A percentile compares a stretch with the other conserved stretches of the same genome.
Evolutionary conservation across 148 eudicot genomes (phyloP).

Genomic region (Rheum nobile): DNA sequence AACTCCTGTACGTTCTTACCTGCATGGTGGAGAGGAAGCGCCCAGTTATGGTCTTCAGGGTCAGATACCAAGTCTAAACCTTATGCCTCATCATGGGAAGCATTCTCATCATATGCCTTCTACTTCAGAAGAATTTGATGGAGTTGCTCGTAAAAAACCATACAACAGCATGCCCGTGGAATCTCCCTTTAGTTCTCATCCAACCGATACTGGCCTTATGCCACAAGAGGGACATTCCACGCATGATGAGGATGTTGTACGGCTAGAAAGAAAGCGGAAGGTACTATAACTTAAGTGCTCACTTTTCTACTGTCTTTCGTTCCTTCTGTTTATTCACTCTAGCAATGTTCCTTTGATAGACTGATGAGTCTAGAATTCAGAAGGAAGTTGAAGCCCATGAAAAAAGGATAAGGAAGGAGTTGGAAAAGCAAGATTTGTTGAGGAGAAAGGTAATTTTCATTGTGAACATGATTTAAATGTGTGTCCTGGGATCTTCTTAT

Average conservation of each 20-base stretch:
- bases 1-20: slow-evolving; percentile 32
- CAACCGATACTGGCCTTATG: slow-evolving; percentile 33
- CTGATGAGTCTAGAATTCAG: slow-evolving; percentile 69
- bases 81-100: slow-evolving; percentile 54
- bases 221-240: slow-evolving; percentile 31
- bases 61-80: slow-evolving; percentile 37
- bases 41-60: slow-evolving; percentile 38
- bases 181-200: slow-evolving; percentile 35
- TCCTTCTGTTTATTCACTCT: not conserved
- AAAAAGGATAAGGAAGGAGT: slow-evolving; percentile 74
- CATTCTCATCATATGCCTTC: slow-evolving; percentile 36
- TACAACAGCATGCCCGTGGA: slow-evolving; percentile 30
- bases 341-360: slow-evolving; percentile 21
- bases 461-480: not conserved
- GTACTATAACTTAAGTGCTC: slow-evolving; percentile 15
- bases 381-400: slow-evolving; percentile 82
- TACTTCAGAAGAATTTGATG: slow-evolving; percentile 39
- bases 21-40: slow-evolving; percentile 46
- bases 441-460: slow-evolving; percentile 51
- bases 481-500: not conserved
- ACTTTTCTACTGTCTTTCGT: not conserved
- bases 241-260: slow-evolving; percentile 46
- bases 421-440: slow-evolving; percentile 78
- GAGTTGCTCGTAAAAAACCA: too few species aligned
- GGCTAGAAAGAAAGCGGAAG: slow-evolving; percentile 72